Evolutionary conservation across 1,284 basidiomycete genomes (phyloP).

Genomic region (Apiotrichum domesticum): DNA sequence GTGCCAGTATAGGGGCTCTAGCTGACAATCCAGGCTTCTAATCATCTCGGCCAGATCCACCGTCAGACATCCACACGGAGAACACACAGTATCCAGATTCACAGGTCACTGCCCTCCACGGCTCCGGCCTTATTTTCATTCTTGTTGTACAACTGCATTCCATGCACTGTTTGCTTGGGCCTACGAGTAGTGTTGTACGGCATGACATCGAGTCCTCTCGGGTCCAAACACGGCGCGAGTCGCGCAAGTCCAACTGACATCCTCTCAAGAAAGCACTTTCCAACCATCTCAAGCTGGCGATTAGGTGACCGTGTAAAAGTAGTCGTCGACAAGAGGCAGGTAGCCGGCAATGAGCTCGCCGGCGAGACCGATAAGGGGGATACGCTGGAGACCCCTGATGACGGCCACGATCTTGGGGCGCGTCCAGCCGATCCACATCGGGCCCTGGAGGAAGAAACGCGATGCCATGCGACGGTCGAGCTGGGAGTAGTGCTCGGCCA

Average conservation of each 20-base stretch:
- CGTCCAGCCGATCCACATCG: constrained; percentile 82
- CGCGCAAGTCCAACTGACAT: too few species aligned
- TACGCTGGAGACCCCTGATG: constrained; percentile 55
- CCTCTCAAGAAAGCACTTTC: too few species aligned
- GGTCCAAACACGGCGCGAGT: too few species aligned
- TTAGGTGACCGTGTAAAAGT: constrained; percentile 56
- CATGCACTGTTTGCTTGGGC: too few species aligned
- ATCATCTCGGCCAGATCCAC: constrained; percentile 10
- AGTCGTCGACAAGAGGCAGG: constrained; percentile 88
- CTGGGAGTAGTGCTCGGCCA: constrained; percentile 62
- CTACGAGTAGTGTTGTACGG: too few species aligned
- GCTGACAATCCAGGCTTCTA: constrained; percentile 51
- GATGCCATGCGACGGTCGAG: constrained; percentile 73
- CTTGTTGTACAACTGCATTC: neutral
- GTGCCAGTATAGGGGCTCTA: too few species aligned
- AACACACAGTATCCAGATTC: too few species aligned
- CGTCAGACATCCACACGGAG: too few species aligned
- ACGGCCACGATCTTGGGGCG: constrained; percentile 66
- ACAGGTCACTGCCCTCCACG: too few species aligned
- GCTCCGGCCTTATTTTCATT: too few species aligned
- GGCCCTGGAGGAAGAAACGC: constrained; percentile 74
- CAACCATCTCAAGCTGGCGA: neutral
- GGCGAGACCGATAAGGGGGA: constrained; percentile 68
- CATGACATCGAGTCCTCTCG: too few species aligned
- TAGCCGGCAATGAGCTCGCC: constrained; percentile 78